These are phyloP conservation scores for Jackrogersella minutella DNA, from an alignment of 495 filamentous ascomycete genomes.

Conservation along the genomic window DNA sequence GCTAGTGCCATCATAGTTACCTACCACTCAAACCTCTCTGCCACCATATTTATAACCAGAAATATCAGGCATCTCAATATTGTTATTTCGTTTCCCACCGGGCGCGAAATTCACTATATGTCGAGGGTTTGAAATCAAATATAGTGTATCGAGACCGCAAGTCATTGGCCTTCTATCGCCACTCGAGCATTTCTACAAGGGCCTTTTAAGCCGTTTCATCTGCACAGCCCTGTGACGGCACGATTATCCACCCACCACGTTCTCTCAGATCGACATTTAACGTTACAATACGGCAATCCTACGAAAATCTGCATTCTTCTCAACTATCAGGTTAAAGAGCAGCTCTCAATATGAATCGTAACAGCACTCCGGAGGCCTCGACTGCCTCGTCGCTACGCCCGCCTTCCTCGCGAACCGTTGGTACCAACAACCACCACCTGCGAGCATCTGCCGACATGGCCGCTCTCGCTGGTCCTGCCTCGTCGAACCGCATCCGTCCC, in stretches of 20 bases:
- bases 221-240: constrained; percentile 38
- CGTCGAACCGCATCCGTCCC: constrained; percentile 85
- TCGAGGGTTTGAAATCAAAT: constrained; percentile 39
- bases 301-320: constrained; percentile 11
- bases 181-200: constrained; percentile 39
- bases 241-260: background rate
- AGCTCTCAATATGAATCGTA: constrained; percentile 78
- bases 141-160: constrained; percentile 26
- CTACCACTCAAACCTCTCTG: no score
- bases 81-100: background rate
- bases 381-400: constrained; percentile 87
- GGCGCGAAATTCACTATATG: background rate
- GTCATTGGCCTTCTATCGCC: constrained; percentile 41
- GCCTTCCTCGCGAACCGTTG: constrained; percentile 82
- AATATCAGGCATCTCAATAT: no score
- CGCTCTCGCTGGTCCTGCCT: constrained; percentile 75
- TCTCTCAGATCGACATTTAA: background rate
- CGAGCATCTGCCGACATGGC: constrained; percentile 98
- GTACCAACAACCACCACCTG: constrained; percentile 77
- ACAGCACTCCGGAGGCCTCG: constrained; percentile 92
- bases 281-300: background rate
- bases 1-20: constrained; percentile 5
- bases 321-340: constrained; percentile 14
- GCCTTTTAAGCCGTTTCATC: constrained; percentile 47
- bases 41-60: no score